Conservation (phyloP, 2,329 filamentous ascomycete genomes). For the Sporothrix mexicana region DNA sequence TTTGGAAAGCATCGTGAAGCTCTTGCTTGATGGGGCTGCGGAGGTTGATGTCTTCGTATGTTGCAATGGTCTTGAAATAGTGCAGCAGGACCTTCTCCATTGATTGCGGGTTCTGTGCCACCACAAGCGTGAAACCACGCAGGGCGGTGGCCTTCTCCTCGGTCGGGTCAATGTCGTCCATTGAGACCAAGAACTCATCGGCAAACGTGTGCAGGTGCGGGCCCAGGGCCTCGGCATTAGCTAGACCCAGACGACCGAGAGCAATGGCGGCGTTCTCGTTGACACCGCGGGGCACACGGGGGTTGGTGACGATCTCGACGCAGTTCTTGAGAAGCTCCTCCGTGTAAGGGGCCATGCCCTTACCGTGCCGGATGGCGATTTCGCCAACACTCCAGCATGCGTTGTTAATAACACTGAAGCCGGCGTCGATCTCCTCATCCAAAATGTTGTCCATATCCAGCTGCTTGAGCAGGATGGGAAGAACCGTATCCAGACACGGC, state of each 20-base stretch:
- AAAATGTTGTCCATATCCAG: constrained; percentile 79
- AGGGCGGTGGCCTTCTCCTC: constrained; percentile 96
- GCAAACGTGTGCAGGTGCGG: constrained; percentile 82
- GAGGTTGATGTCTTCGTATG: constrained; percentile 70
- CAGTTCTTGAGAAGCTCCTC: constrained; percentile 78
- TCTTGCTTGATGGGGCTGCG: constrained; percentile 67
- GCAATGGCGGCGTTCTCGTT: constrained; percentile 95
- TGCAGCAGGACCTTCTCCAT: constrained; percentile 85
- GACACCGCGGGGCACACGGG: constrained; percentile 82
- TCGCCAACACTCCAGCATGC: constrained; percentile 97
- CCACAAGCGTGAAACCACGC: constrained; percentile 84
- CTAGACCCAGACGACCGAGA: constrained; percentile 82
- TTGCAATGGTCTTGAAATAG: constrained; percentile 84
- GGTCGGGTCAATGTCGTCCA: constrained; percentile 83
- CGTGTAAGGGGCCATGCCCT: constrained; percentile 77
- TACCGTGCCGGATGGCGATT: constrained; percentile 80
- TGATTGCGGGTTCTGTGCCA: constrained; percentile 84
- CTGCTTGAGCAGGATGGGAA: constrained; percentile 85
- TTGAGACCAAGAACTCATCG: constrained; percentile 77
- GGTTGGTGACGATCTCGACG: constrained; percentile 82
- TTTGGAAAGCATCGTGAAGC: constrained; percentile 74
- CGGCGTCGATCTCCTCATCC: constrained; percentile 81
- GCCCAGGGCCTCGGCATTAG: constrained; percentile 76
- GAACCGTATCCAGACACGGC: constrained; percentile 71
- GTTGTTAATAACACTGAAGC: constrained; percentile 95